phyloP scores from a whole-genome alignment of 352 stramenopile species.

The Pythium coloratum region DNA sequence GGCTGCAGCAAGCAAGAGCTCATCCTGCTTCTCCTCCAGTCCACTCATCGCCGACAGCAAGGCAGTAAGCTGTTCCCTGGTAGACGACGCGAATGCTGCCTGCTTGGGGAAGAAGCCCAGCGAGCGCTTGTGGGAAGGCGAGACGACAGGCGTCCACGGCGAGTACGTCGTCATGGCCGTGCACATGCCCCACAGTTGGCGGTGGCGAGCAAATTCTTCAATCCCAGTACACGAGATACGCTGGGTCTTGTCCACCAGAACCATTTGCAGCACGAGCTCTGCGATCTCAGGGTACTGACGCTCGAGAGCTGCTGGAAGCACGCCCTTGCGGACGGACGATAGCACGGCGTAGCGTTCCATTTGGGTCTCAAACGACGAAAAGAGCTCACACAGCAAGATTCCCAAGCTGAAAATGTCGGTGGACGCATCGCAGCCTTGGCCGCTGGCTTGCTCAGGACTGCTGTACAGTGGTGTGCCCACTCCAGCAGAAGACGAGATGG shows the following conservation, averaged over 20 bases:
- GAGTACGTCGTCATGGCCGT: background rate
- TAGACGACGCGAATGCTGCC: background rate
- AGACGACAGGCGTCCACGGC: slow-evolving; percentile 2
- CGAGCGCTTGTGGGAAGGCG: background rate
- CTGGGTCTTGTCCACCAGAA: slow-evolving; percentile 37
- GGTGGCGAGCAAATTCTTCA: slow-evolving; percentile 24
- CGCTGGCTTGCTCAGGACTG: slow-evolving; percentile 66
- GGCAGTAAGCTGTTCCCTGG: background rate
- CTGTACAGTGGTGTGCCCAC: slow-evolving; percentile 76
- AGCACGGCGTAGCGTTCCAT: slow-evolving; percentile 77
- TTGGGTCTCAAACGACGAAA: slow-evolving; percentile 72
- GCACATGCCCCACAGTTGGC: slow-evolving; percentile 16
- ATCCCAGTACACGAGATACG: slow-evolving; percentile 57
- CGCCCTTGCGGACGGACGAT: slow-evolving; percentile 40
- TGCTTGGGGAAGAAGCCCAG: background rate
- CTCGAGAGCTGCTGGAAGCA: slow-evolving; percentile 36
- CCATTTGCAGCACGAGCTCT: slow-evolving; percentile 49
- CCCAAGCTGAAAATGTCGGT: slow-evolving; percentile 80
- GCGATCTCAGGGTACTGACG: slow-evolving; percentile 45
- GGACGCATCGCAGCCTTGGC: slow-evolving; percentile 42
- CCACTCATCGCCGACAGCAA: slow-evolving; percentile 1
- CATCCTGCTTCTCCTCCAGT: slow-evolving; percentile 12
- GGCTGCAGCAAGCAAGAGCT: slow-evolving; percentile 10
- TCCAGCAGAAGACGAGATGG: slow-evolving; percentile 58
- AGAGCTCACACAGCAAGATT: slow-evolving; percentile 72